These are phyloP conservation scores for Globisporangium spinosum DNA, from an alignment of 352 stramenopile genomes.

Conservation along the genomic window DNA sequence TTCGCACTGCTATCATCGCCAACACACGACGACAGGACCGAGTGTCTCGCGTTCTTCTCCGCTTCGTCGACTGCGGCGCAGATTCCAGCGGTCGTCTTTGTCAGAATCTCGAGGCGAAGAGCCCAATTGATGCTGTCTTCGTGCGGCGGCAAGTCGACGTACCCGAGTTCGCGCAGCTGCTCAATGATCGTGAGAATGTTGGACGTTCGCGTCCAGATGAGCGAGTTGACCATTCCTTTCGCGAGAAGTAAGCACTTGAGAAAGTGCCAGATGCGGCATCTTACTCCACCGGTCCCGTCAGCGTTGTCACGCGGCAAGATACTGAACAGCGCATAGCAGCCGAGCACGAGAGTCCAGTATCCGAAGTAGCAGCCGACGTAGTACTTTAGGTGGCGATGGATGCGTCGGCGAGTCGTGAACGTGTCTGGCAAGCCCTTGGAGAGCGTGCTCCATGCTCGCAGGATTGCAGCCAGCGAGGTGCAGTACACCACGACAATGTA, in stretches of 20 bases:
- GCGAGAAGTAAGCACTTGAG: constrained; percentile 64
- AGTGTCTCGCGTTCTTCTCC: constrained; percentile 49
- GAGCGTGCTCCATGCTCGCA: constrained; percentile 79
- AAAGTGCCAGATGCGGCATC: constrained; percentile 70
- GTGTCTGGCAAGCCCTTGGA: constrained; percentile 71
- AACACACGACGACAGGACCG: constrained; percentile 26
- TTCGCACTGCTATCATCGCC: constrained; percentile 1
- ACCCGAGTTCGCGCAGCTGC: constrained; percentile 57
- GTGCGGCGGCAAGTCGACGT: constrained; percentile 53
- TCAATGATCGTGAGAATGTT: constrained; percentile 78
- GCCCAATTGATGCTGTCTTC: constrained; percentile 88
- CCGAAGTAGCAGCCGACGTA: constrained; percentile 87
- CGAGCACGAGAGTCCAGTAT: constrained; percentile 78
- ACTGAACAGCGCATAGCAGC: constrained; percentile 66
- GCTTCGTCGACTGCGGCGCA: constrained; percentile 66
- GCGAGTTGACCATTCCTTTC: constrained; percentile 76
- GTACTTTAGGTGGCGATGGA: constrained; percentile 82
- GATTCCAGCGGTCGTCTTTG: constrained; percentile 84
- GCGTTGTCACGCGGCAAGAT: constrained; percentile 39
- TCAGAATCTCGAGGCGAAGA: constrained; percentile 81
- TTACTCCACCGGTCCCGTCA: constrained; percentile 28
- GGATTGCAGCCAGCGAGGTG: constrained; percentile 67
- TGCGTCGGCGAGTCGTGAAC: constrained; percentile 69
- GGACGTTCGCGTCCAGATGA: constrained; percentile 83
- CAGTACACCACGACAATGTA: constrained; percentile 84